Percentiles rank a stretch among this genome's conserved stretches.
Evolutionary conservation across 345 rosid genomes (phyloP).

Genomic region (Brassica carinata): DNA sequence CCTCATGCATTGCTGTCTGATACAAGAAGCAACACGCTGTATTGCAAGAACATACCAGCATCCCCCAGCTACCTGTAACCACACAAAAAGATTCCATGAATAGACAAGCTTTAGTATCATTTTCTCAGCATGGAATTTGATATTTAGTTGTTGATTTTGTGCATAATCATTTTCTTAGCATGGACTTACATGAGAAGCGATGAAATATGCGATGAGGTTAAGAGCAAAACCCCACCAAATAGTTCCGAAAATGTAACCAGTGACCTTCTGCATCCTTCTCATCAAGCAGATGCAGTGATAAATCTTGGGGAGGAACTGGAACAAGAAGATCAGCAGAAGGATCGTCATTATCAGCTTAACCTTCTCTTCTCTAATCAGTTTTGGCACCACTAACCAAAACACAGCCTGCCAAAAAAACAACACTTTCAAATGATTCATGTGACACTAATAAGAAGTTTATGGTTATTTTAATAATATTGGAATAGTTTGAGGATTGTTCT

Average conservation of each 20-base stretch:
- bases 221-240: slow-evolving; percentile 98
- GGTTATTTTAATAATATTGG: background rate
- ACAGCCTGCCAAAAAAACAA: slow-evolving; percentile 57
- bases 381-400: slow-evolving; percentile 74
- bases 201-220: slow-evolving; percentile 87
- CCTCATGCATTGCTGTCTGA: slow-evolving; percentile 62
- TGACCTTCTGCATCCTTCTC: slow-evolving; percentile 84
- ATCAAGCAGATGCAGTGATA: slow-evolving; percentile 75
- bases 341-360: slow-evolving; percentile 69
- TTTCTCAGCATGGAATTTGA: too few relatives aligned
- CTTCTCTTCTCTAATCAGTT: slow-evolving; percentile 60
- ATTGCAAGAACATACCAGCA: slow-evolving; percentile 93
- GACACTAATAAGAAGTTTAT: background rate
- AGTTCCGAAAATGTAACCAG: slow-evolving; percentile 90
- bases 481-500: slow-evolving; percentile 6
- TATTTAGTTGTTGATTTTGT: too few relatives aligned
- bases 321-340: slow-evolving; percentile 52
- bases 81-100: background rate
- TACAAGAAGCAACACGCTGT: slow-evolving; percentile 78
- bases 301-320: slow-evolving; percentile 76
- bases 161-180: background rate
- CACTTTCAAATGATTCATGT: background rate
- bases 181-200: slow-evolving; percentile 79
- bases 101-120: background rate
- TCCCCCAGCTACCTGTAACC: slow-evolving; percentile 79